A percentile compares a stretch with the other conserved stretches of the same genome.
phyloP scores from a whole-genome alignment of 2,329 filamentous ascomycete species.

The Nemania sp. region DNA sequence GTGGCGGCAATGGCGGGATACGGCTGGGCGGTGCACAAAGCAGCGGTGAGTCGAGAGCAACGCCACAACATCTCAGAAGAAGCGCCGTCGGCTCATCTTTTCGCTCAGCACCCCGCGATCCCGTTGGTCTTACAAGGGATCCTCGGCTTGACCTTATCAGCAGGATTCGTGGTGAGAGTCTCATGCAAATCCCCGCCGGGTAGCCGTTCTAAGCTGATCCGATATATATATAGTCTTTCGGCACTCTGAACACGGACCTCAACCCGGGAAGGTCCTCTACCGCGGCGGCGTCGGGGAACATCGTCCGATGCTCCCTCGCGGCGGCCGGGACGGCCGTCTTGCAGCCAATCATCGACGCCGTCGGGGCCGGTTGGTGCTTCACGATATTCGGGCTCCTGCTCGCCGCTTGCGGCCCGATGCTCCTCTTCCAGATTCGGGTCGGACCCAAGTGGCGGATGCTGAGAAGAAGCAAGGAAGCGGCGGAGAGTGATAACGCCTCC shows the following conservation, averaged over 20 bases:
- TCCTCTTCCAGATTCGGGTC: constrained; percentile 21
- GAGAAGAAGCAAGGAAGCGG: constrained; percentile 6
- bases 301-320: constrained; percentile 31
- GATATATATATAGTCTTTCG: constrained; percentile 8
- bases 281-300: constrained; percentile 32
- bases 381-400: constrained; percentile 30
- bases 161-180: constrained; percentile 23
- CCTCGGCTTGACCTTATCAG: constrained; percentile 24
- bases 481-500: neutral
- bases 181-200: neutral
- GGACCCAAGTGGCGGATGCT: constrained; percentile 22
- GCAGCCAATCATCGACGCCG: constrained; percentile 27
- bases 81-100: neutral
- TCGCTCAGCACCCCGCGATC: constrained; percentile 15
- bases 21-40: constrained; percentile 26
- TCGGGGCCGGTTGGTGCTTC: constrained; percentile 33
- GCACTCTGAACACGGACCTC: constrained; percentile 28
- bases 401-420: constrained; percentile 25
- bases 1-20: constrained; percentile 17
- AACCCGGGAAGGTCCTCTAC: constrained; percentile 31
- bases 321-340: constrained; percentile 25
- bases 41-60: constrained; percentile 12
- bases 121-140: constrained; percentile 22
- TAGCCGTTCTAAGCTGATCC: neutral
- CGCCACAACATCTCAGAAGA: neutral